Evolutionary conservation across 2,329 filamentous ascomycete species (phyloP).

Genomic region (Neofusicoccum kwambonambiense): DNA sequence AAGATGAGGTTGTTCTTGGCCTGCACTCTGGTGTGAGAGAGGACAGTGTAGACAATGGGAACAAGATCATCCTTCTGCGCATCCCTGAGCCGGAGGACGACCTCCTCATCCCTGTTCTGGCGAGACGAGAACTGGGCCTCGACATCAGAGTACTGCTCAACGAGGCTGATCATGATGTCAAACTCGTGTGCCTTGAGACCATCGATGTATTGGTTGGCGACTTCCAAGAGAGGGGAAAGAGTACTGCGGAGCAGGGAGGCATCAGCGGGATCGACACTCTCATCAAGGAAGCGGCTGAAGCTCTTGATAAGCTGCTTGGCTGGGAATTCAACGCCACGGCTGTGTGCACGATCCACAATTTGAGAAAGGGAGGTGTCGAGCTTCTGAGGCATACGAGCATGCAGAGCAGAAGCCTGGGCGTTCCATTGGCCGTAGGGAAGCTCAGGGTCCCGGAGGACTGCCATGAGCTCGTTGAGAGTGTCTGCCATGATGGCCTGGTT

Average conservation of each 20-base stretch:
- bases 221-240: slow-evolving; percentile 71
- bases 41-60: slow-evolving; percentile 81
- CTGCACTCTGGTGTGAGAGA: slow-evolving; percentile 89
- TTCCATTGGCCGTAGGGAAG: slow-evolving; percentile 96
- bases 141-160: slow-evolving; percentile 77
- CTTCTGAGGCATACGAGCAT: slow-evolving; percentile 94
- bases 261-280: slow-evolving; percentile 73
- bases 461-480: slow-evolving; percentile 84
- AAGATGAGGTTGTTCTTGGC: slow-evolving; percentile 93
- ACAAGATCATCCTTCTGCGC: slow-evolving; percentile 91
- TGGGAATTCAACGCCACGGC: slow-evolving; percentile 82
- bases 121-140: slow-evolving; percentile 86
- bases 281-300: slow-evolving; percentile 83
- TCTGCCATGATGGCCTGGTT: slow-evolving; percentile 94
- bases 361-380: slow-evolving; percentile 79
- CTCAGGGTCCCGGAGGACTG: slow-evolving; percentile 83
- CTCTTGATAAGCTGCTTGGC: slow-evolving; percentile 83
- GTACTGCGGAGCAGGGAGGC: slow-evolving; percentile 70
- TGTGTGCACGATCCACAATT: slow-evolving; percentile 78
- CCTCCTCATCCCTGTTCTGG: slow-evolving; percentile 85
- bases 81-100: slow-evolving; percentile 89
- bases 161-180: slow-evolving; percentile 72
- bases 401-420: slow-evolving; percentile 92
- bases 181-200: slow-evolving; percentile 91
- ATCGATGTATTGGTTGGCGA: slow-evolving; percentile 79